These are phyloP conservation scores for Fraxinus excelsior DNA, from an alignment of 257 asterid genomes.

Conservation along the genomic window DNA sequence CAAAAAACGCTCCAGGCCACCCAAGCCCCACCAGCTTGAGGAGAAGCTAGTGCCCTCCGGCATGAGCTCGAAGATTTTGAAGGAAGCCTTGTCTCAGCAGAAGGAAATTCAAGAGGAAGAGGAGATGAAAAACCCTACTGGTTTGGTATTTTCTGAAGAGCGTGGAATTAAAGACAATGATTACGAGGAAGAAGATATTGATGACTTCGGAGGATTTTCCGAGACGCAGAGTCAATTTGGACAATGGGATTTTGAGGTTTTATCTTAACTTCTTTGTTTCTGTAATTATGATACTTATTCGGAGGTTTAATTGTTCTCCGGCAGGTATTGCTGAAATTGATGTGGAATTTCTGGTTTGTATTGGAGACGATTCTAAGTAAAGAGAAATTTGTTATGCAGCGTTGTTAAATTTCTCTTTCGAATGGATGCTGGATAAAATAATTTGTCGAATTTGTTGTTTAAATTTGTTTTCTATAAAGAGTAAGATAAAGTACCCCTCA, in stretches of 20 bases:
- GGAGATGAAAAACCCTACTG: conserved; percentile 36
- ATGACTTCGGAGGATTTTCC: conserved; percentile 65
- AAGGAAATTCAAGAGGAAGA: conserved; percentile 85
- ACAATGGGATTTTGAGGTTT: conserved; percentile 63
- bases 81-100: conserved; percentile 79
- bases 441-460: not conserved
- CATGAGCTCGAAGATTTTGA: conserved; percentile 77
- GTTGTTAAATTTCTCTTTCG: not conserved
- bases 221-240: conserved; percentile 73
- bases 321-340: not conserved
- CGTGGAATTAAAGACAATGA: conserved; percentile 35
- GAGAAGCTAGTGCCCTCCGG: conserved; percentile 63
- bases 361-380: not conserved
- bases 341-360: not conserved
- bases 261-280: not conserved
- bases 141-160: conserved; percentile 32
- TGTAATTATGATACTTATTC: not conserved
- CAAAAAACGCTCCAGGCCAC: conserved; percentile 59
- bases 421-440: not conserved
- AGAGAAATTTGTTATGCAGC: not conserved
- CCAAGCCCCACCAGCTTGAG: conserved; percentile 71
- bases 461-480: not conserved
- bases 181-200: conserved; percentile 57
- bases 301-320: not conserved
- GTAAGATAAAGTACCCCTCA: not conserved